Base-by-base conservation (phyloP, 768 basidiomycete genomes). In the Antrodiella citrinella region DNA sequence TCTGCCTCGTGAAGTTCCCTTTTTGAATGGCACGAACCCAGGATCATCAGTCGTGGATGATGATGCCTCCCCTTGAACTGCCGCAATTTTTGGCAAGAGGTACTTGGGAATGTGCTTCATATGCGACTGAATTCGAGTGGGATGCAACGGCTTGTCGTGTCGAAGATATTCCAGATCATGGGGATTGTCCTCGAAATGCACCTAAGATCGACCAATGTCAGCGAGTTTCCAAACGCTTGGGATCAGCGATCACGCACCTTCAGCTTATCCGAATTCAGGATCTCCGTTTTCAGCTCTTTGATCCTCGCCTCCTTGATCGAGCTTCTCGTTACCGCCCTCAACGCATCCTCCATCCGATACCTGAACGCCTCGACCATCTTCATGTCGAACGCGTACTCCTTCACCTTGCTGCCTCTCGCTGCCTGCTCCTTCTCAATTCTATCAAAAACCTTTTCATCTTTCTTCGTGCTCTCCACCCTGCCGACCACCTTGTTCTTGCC, bases 181-280 rank as follows among this genome's bases (percentile, higher is more conserved):
- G 1, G 95, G 95, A 62, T 98, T 93, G 61, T 97, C 93, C 61
- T 97, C 93, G 55, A 99, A 97, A 67, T 98, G 95, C 4, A 93
- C 91, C 94, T 97, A 59, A 39, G 55, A 50, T 26, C 25, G n/a
- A n/a, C 11, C 23, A 41, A 53, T 41, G 38, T 26, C 48, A 41
- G 51, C 19, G n/a, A n/a, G n/a, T n/a, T n/a, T n/a, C 40, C 23
- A 50, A 23, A 18, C n/a, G 21, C 12, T 24, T 12, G 15, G 20
- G 15, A 25, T 26, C 4, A 24, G 21, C 24, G 26, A n/a, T 12
- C 12, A 47, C 78, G 26, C 51, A 93, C 94, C 80, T 97, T 97
- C 44, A 98, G 79, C 68, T 94, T 97, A 60, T 95, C 92, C 40
- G 91, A 94, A 64, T 96, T 94, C 56, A 99, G 66, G 30, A 98